Percentiles rank a stretch among this genome's conserved stretches.
phyloP scores from a whole-genome alignment of 2,329 filamentous ascomycete genomes.

The Ustilaginoidea virens region DNA sequence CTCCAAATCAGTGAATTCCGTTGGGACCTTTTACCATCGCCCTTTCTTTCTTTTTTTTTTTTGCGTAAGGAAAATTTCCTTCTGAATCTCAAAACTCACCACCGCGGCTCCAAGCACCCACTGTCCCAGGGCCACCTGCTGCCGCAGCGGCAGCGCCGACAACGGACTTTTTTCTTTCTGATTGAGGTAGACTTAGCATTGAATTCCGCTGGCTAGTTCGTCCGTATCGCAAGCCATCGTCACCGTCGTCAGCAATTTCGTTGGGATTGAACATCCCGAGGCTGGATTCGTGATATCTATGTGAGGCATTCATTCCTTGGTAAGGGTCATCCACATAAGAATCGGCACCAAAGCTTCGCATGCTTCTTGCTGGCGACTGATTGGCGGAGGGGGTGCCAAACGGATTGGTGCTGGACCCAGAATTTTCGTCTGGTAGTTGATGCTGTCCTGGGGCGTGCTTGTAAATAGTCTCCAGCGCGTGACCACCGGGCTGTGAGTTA shows the following conservation, averaged over 20 bases:
- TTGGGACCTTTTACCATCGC: too few species aligned
- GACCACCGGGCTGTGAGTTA: constrained; percentile 8
- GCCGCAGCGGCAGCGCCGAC: constrained; percentile 28
- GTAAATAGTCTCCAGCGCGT: constrained; percentile 5
- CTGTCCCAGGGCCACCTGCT: constrained; percentile 1
- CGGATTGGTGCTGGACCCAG: constrained; percentile 26
- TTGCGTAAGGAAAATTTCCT: too few species aligned
- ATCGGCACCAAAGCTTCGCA: constrained; percentile 26
- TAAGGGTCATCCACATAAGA: constrained; percentile 52
- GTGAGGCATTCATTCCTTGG: constrained; percentile 22
- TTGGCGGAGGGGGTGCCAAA: constrained; percentile 18
- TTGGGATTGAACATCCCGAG: constrained; percentile 57
- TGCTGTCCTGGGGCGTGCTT: constrained; percentile 1
- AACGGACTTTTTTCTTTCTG: constrained; percentile 15
- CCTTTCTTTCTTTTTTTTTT: too few species aligned
- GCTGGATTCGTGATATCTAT: constrained; percentile 26
- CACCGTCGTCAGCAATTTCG: constrained; percentile 73
- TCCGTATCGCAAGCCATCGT: constrained; percentile 57
- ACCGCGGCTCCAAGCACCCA: constrained; percentile 13
- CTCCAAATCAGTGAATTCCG: too few species aligned
- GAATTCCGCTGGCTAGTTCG: constrained; percentile 33
- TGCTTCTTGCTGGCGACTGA: constrained; percentile 33
- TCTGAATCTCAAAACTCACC: constrained; percentile 9
- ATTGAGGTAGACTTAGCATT: constrained; percentile 40
- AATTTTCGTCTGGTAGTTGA: constrained; percentile 20